phyloP scores from a whole-genome alignment of 305 asterid genomes.

The Euphrasia arctica region DNA sequence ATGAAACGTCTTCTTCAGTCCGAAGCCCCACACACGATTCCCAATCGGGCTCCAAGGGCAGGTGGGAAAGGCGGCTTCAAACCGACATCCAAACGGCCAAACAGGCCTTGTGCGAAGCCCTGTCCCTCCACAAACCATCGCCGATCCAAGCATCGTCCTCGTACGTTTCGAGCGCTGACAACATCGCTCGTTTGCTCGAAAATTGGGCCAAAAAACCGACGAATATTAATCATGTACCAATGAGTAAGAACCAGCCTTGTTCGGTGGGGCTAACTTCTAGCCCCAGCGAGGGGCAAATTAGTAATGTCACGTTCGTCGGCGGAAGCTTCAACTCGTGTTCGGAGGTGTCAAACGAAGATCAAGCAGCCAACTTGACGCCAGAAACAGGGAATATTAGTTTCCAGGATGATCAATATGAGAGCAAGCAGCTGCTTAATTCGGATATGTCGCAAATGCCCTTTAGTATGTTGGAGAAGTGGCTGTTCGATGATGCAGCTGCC shows the following conservation, averaged over 20 bases:
- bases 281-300: conserved; percentile 47
- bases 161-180: conserved; percentile 63
- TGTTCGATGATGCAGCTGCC: conserved; percentile 42
- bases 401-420: conserved; percentile 10
- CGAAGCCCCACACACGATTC: conserved; percentile 8
- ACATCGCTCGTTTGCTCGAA: conserved; percentile 64
- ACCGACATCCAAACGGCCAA: conserved; percentile 82
- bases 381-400: conserved; percentile 20
- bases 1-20: conserved; percentile 3
- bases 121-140: conserved; percentile 44
- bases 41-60: conserved; percentile 57
- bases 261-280: conserved; percentile 33
- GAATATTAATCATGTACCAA: neutral
- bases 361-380: conserved; percentile 26
- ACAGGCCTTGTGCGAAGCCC: conserved; percentile 71
- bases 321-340: conserved; percentile 28
- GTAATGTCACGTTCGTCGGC: conserved; percentile 17
- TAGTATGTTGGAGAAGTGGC: conserved; percentile 50
- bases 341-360: conserved; percentile 22
- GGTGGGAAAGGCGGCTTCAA: conserved; percentile 92
- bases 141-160: conserved; percentile 30
- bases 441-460: conserved; percentile 34
- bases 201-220: conserved; percentile 59
- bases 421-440: conserved; percentile 15
- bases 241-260: neutral